Base-by-base conservation (phyloP, 495 filamentous ascomycete genomes). In the Neohortaea acidophila region DNA sequence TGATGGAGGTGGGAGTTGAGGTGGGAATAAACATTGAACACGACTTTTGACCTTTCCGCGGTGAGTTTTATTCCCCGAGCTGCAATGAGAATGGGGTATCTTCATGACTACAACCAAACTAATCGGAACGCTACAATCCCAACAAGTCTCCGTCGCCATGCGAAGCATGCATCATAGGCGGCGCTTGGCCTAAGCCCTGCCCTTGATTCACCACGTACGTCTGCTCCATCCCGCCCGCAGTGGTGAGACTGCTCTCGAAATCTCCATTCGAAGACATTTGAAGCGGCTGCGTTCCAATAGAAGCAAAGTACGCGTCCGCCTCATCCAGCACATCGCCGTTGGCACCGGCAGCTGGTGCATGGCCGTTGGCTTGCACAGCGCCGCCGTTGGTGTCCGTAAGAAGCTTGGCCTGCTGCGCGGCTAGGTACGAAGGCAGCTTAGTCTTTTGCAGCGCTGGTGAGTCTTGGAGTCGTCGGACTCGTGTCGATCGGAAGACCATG, bases 401-500 rank as follows among this genome's bases (percentile, higher is more conserved):
- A 10, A 38, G 29, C 14, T 33, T 44, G 9, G 40, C 40, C 32
- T 38, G 46, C 44, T 33, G 55, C 17, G 58, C 45, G 22, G 50
- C 47, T 20, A 47, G 50, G 20, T 33, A 57, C 20, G 64, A 64
- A 4, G 76, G 69, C 2, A 76, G 52, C 11, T 56, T 58, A 31
- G 75, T 62, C 43, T 73, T 73, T 59, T 94, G 89, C 25, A 99
- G 64, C 0, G 85, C 85, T 0, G 89, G 89, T 7, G 73, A 81
- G 26, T 87, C 82, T 26, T 70, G 61, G 2, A 96, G 68, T 15
- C 75, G 72, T 18, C 84, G 68, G 2, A 81, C 77, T 12, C 89
- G 73, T 13, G 89, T 89, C 25, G 77, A 75, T 35, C 89, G 75
- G 69, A 99, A 96, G n/a, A 99, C 87, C 36, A 91, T 85, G 51